These are phyloP conservation scores for Penicillium sp. DNA, from an alignment of 2,329 filamentous ascomycete species.

Conservation along the genomic window DNA sequence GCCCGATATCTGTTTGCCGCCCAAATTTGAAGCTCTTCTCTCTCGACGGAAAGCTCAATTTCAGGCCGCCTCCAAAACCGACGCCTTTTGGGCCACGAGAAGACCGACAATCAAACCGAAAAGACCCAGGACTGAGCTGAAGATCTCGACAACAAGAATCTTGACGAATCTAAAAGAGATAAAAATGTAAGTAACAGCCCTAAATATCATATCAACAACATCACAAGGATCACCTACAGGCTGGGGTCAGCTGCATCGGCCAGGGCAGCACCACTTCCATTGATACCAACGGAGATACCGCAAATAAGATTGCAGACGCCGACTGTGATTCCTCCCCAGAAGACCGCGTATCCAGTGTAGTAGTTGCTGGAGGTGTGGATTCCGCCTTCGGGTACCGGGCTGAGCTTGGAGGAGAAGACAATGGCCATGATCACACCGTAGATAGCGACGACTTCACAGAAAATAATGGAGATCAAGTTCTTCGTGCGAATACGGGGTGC, in stretches of 20 bases:
- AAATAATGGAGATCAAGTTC: constrained; percentile 99
- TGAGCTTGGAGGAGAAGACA: constrained; percentile 89
- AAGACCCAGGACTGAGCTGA: constrained; percentile 93
- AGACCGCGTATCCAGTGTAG: constrained; percentile 92
- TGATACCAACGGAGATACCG: constrained; percentile 95
- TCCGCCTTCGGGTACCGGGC: constrained; percentile 60
- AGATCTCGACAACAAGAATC: constrained; percentile 98
- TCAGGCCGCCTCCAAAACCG: constrained; percentile 58
- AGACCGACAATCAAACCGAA: constrained; percentile 96
- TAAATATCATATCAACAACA: not conserved
- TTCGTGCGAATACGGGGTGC: constrained; percentile 97
- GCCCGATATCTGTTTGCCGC: constrained; percentile 13
- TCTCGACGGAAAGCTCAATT: not conserved
- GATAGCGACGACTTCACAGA: constrained; percentile 99
- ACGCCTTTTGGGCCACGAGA: constrained; percentile 78
- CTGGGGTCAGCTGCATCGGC: constrained; percentile 91
- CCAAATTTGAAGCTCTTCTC: constrained; percentile 18
- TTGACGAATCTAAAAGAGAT: constrained; percentile 78
- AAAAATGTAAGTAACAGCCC: constrained; percentile 2
- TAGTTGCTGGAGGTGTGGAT: constrained; percentile 75
- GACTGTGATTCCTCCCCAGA: constrained; percentile 93
- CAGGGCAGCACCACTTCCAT: constrained; percentile 91
- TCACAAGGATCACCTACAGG: constrained; percentile 60
- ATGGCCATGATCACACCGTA: constrained; percentile 99
- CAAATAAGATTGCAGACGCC: constrained; percentile 95